Evolutionary conservation across 2,329 filamentous ascomycete genomes (phyloP).

Genomic region (Anisogramma anomala): DNA sequence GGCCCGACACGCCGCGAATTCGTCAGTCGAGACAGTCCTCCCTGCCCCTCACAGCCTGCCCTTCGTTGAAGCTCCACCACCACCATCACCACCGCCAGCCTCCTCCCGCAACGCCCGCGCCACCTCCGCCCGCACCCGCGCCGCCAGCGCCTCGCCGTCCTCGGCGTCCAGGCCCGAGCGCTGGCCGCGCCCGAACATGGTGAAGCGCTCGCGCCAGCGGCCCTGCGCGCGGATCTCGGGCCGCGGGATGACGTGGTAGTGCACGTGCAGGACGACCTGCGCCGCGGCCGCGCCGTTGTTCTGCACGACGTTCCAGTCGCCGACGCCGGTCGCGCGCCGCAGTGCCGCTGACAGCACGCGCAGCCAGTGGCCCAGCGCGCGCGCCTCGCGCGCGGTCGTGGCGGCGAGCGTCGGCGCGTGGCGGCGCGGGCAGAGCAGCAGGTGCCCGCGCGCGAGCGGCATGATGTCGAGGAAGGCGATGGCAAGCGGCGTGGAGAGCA

Average conservation of each 20-base stretch:
- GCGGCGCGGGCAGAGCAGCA: slow-evolving; percentile 66
- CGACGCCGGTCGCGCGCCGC: slow-evolving; percentile 54
- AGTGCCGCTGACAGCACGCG: slow-evolving; percentile 64
- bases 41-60: slow-evolving; percentile 26
- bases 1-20: too few relatives aligned
- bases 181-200: slow-evolving; percentile 68
- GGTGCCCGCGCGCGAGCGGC: slow-evolving; percentile 71
- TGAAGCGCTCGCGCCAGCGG: slow-evolving; percentile 53
- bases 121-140: slow-evolving; percentile 38
- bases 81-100: not conserved
- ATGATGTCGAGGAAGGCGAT: slow-evolving; percentile 90
- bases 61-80: slow-evolving; percentile 15
- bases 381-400: slow-evolving; percentile 49
- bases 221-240: slow-evolving; percentile 52
- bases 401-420: slow-evolving; percentile 73
- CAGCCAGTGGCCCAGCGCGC: slow-evolving; percentile 56
- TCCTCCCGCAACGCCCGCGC: slow-evolving; percentile 36
- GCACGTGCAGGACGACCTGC: slow-evolving; percentile 85
- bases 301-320: slow-evolving; percentile 93
- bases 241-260: slow-evolving; percentile 88
- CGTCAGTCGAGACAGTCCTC: not conserved
- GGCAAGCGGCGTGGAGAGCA: slow-evolving; percentile 66
- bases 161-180: slow-evolving; percentile 67
- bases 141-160: slow-evolving; percentile 52
- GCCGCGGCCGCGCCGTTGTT: slow-evolving; percentile 86